phyloP scores from a whole-genome alignment of 2,329 filamentous ascomycete species.

The Exophiala dermatitidis region DNA sequence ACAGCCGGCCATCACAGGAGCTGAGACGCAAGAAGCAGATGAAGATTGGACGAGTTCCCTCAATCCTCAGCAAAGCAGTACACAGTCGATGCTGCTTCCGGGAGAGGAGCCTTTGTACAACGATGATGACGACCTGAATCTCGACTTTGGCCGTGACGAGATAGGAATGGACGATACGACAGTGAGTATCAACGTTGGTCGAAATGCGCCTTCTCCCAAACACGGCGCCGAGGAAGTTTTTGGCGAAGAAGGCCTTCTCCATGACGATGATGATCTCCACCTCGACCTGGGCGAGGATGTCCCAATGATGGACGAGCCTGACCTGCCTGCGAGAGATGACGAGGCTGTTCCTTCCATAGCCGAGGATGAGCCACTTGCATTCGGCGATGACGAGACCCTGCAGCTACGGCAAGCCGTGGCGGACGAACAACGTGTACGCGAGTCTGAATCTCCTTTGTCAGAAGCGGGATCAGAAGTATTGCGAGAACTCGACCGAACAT shows the following conservation, averaged over 20 bases:
- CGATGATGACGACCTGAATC: constrained; percentile 65
- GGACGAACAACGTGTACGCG: constrained; percentile 34
- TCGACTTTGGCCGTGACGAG: constrained; percentile 62
- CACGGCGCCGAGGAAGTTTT: constrained; percentile 58
- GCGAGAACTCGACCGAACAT: constrained; percentile 58
- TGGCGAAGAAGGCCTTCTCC: constrained; percentile 46
- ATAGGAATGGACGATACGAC: constrained; percentile 58
- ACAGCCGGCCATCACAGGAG: constrained; percentile 42
- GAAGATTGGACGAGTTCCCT: constrained; percentile 68
- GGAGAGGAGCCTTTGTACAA: constrained; percentile 41
- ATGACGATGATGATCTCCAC: constrained; percentile 48
- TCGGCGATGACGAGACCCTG: constrained; percentile 47
- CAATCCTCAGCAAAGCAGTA: constrained; percentile 56
- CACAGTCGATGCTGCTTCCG: constrained; percentile 50
- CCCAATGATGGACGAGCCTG: constrained; percentile 35
- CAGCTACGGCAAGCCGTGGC: constrained; percentile 30
- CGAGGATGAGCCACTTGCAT: constrained; percentile 41
- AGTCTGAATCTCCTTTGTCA: constrained; percentile 49
- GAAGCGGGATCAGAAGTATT: constrained; percentile 46
- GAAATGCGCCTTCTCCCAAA: constrained; percentile 67
- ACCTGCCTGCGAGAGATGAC: constrained; percentile 49
- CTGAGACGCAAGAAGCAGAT: constrained; percentile 23
- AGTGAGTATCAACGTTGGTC: constrained; percentile 76
- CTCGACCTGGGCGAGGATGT: constrained; percentile 45
- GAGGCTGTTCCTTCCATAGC: constrained; percentile 50